Conservation (phyloP, 2,329 filamentous ascomycete species). For the Pseudogymnoascus sp. region DNA sequence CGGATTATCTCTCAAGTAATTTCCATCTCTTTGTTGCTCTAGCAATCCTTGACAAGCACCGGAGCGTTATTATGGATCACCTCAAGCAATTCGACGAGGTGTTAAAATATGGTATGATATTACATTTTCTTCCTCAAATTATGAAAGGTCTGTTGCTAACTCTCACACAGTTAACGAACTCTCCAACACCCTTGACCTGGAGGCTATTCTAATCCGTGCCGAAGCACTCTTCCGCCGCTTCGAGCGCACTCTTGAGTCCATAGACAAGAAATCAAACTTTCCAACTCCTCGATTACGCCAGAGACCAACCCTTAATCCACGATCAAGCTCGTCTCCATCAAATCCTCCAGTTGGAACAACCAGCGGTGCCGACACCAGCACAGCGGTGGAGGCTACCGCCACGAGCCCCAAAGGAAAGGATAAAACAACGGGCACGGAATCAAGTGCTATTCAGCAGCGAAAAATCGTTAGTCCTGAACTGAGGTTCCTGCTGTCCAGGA, state of each 20-base stretch:
- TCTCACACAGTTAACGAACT: slow-evolving; percentile 72
- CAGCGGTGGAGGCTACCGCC: slow-evolving; percentile 21
- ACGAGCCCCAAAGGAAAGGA: slow-evolving; percentile 25
- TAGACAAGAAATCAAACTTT: slow-evolving; percentile 87
- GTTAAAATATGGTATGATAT: slow-evolving; percentile 74
- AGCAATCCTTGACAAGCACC: slow-evolving; percentile 89
- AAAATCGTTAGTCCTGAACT: slow-evolving; percentile 57
- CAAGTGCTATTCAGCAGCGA: not conserved
- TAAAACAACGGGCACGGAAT: not conserved
- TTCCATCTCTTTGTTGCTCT: slow-evolving; percentile 94
- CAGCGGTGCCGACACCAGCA: slow-evolving; percentile 30
- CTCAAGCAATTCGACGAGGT: slow-evolving; percentile 94
- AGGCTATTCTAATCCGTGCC: slow-evolving; percentile 76
- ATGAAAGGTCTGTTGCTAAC: slow-evolving; percentile 12
- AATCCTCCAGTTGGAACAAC: slow-evolving; percentile 13
- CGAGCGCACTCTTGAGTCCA: slow-evolving; percentile 77
- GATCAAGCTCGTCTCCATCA: slow-evolving; percentile 9
- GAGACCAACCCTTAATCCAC: slow-evolving; percentile 10
- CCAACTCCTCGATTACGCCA: slow-evolving; percentile 43
- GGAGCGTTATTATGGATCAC: slow-evolving; percentile 94
- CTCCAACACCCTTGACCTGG: slow-evolving; percentile 83
- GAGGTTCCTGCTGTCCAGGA: slow-evolving; percentile 49
- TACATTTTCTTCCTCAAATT: slow-evolving; percentile 13
- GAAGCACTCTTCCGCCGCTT: slow-evolving; percentile 85
- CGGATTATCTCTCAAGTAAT: slow-evolving; percentile 76